These are phyloP conservation scores for Sarcodon aspratus DNA, from an alignment of 768 basidiomycete species.

Conservation along the genomic window DNA sequence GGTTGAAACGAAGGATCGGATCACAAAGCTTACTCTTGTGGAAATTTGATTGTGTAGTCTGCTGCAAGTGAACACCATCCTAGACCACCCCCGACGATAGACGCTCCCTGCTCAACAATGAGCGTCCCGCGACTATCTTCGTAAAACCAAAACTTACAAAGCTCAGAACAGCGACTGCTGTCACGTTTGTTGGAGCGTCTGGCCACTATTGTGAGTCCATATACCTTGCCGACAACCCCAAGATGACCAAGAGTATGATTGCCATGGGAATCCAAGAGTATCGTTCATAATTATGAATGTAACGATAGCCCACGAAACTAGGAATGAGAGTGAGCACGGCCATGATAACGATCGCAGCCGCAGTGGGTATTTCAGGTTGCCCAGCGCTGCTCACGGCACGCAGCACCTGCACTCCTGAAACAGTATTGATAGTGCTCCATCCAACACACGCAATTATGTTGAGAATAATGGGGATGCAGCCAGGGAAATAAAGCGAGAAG, in stretches of 20 bases:
- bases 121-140: no score
- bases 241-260: slow-evolving; percentile 23
- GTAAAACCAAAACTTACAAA: no score
- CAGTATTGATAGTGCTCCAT: slow-evolving; percentile 26
- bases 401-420: slow-evolving; percentile 19
- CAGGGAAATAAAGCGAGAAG: slow-evolving; percentile 19
- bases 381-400: slow-evolving; percentile 15
- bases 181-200: no score
- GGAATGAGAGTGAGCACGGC: slow-evolving; percentile 26
- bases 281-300: slow-evolving; percentile 29
- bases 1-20: neutral
- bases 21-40: slow-evolving; percentile 8
- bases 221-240: slow-evolving; percentile 18
- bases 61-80: slow-evolving; percentile 29
- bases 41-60: slow-evolving; percentile 32
- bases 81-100: slow-evolving; percentile 19
- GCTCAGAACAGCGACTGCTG: no score
- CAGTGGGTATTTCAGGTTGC: slow-evolving; percentile 17
- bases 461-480: slow-evolving; percentile 19
- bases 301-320: slow-evolving; percentile 28
- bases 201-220: slow-evolving; percentile 14
- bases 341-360: slow-evolving; percentile 32
- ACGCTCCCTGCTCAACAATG: no score
- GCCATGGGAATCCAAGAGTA: slow-evolving; percentile 35
- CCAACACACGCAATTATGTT: slow-evolving; percentile 31